phyloP scores from a whole-genome alignment of 306 rosid species.

The Vigna hirtella region DNA sequence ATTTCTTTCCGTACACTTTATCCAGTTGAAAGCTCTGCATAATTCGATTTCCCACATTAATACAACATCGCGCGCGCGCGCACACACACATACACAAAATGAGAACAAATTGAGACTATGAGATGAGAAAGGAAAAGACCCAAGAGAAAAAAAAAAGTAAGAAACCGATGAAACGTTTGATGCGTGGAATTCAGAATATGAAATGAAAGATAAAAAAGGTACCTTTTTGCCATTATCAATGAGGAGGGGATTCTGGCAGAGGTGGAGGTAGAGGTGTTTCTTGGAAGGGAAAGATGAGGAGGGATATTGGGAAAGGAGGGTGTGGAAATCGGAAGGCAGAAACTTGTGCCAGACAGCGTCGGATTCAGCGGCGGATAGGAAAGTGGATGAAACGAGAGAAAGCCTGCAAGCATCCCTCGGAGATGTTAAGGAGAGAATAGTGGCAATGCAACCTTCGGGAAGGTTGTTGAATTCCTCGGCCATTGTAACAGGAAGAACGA shows the following conservation, averaged over 20 bases:
- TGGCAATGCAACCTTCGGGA: constrained; percentile 78
- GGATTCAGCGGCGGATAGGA: constrained; percentile 80
- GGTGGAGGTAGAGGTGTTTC: constrained; percentile 62
- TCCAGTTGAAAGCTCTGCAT: constrained; percentile 76
- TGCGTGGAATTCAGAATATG: no score
- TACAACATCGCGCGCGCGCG: background rate
- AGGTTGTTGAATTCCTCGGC: constrained; percentile 42
- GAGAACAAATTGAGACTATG: no score
- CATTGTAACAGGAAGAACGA: background rate
- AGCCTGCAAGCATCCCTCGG: constrained; percentile 71
- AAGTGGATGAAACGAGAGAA: constrained; percentile 57
- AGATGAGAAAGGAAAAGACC: no score
- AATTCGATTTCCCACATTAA: background rate
- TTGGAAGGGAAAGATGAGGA: constrained; percentile 44
- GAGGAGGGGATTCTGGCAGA: constrained; percentile 63
- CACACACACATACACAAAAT: background rate
- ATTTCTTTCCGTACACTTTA: constrained; percentile 67
- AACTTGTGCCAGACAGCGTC: constrained; percentile 81
- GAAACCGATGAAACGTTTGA: no score
- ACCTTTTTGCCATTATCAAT: constrained; percentile 68
- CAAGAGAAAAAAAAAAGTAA: no score
- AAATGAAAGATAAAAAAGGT: background rate
- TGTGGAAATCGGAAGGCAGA: constrained; percentile 56
- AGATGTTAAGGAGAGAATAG: constrained; percentile 64
- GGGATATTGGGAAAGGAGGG: constrained; percentile 41